Base-by-base conservation (phyloP, 257 asterid species). In the Petunia secreta region DNA sequence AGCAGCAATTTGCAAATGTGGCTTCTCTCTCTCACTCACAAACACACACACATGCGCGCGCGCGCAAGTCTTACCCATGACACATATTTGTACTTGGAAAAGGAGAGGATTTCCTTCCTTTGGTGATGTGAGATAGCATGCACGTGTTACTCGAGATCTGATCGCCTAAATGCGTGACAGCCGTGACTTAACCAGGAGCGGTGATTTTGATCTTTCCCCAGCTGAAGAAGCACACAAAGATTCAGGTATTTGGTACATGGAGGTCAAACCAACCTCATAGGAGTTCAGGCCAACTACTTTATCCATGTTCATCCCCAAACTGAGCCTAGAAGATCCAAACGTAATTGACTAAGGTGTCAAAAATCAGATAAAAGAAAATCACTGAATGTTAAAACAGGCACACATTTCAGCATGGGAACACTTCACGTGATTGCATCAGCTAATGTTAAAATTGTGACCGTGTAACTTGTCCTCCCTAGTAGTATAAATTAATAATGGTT, bases 1-100 rank as follows among this genome's bases (percentile, higher is more conserved):
- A n/a, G 55, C 75, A 68, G 4, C 75, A 16, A 44, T 68, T 16
- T 67, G 55, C 15, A 1, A 68, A 69, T 46, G 41, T 46, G 76
- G 16, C 75, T 69, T 69, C 36, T 69, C 11, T 16, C 2, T 68
- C 14, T 4, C 75, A 0, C 75, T 1, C 58, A 69, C 76, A 46
- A 25, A 25, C 25, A 25, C 25, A 25, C 25, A 25, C 25, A 25
- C 25, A 25, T 25, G 25, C 25, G 25, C 25, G 25, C 25, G 25
- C 25, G 8, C 8, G 5, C 4, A 4, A 53, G 58, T 53, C 15
- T 53, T 8, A 53, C 3, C 58, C 58, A 53, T 11, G 58, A 53
- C 25, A 53, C 15, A 53, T 9, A 11, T 53, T 10, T 11, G 58
- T 53, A 53, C 58, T 53, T 53, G 58, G 14, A 53, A 53, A 53